Evolutionary conservation across 2,329 filamentous ascomycete species (phyloP), one percentile per base, ranked within the genome.

Genomic region (Neospermospora avenae): DNA sequence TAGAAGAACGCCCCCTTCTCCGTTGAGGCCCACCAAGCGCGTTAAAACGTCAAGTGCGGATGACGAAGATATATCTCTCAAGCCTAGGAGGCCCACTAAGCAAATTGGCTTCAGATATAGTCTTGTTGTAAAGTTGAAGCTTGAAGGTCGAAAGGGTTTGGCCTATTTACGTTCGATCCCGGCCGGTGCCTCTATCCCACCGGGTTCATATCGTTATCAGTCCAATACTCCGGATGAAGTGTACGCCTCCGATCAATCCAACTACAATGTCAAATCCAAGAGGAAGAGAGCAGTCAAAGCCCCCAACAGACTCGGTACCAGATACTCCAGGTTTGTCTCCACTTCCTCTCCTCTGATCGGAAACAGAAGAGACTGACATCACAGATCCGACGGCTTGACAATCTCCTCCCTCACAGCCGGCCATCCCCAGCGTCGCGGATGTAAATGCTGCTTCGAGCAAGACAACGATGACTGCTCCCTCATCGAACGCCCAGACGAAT

Each of bases 391-490:
- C 45, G 68, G 65, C 3, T 51, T 68, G 2, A 67, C 58, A 1
- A 49, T 70, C 7, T 57, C 57, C 7, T 39, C 64, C 20, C 41
- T 71, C 6, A 65, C 60, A 3, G 22, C 54, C 11, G 65, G 62
- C 3, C 62, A 68, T 41, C 69, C 64, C 13, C 68, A 70, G 37
- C 63, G 58, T 13, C 57, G 63, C n/a, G 68, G 68, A 10, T 71
- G 69, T 52, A 70, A 66, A 57, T 39, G 62, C 11, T 71, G 69
- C 55, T 69, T 70, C 37, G 51, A 59, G 3, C 25, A 56, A 3
- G 63, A 64, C 16, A 59, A 67, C 28, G 65, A 71, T 28, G 58
- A 62, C 20, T 71, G 69, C 28, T 62, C 64, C 11, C 65, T 71
- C 3, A 66, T 71, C 25, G 37, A 66, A 5, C 39, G 66, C n/a